These are phyloP conservation scores for Bruguiera gymnorhiza DNA, from an alignment of 345 rosid species.

Conservation along the genomic window DNA sequence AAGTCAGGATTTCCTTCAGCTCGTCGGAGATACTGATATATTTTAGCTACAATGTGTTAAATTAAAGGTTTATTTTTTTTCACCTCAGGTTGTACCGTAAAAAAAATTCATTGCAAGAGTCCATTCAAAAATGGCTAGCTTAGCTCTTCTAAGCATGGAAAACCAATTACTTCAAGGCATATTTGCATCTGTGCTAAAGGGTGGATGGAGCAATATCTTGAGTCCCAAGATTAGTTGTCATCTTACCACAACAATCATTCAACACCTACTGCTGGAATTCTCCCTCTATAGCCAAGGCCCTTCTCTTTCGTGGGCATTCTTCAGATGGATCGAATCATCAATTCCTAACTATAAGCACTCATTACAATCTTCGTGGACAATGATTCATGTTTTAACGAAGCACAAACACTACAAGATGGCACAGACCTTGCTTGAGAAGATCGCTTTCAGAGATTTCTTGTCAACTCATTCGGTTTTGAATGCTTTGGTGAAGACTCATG, in stretches of 20 bases:
- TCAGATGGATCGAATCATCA: conserved; percentile 46
- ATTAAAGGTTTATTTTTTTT: too few relatives aligned
- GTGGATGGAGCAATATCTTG: conserved; percentile 57
- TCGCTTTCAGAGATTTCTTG: conserved; percentile 62
- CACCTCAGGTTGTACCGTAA: neutral
- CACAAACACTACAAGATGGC: conserved; percentile 66
- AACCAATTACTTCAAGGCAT: conserved; percentile 43
- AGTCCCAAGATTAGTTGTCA: conserved; percentile 33
- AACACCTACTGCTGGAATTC: conserved; percentile 53
- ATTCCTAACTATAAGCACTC: conserved; percentile 49
- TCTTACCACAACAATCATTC: conserved; percentile 41
- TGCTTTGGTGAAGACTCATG: conserved; percentile 45
- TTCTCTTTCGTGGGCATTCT: conserved; percentile 58
- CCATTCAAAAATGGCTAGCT: conserved; percentile 11
- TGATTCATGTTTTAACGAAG: conserved; percentile 64
- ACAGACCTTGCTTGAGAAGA: conserved; percentile 76
- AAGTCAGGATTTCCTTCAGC: too few relatives aligned
- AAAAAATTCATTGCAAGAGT: neutral
- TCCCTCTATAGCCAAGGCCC: conserved; percentile 32
- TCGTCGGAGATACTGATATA: too few relatives aligned
- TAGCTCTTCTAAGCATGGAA: conserved; percentile 15
- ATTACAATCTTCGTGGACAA: conserved; percentile 74
- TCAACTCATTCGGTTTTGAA: conserved; percentile 66
- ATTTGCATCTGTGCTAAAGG: conserved; percentile 50
- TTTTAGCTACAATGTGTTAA: too few relatives aligned